phyloP scores from a whole-genome alignment of 2,329 filamentous ascomycete species.

The Rugonectria rugulosa region DNA sequence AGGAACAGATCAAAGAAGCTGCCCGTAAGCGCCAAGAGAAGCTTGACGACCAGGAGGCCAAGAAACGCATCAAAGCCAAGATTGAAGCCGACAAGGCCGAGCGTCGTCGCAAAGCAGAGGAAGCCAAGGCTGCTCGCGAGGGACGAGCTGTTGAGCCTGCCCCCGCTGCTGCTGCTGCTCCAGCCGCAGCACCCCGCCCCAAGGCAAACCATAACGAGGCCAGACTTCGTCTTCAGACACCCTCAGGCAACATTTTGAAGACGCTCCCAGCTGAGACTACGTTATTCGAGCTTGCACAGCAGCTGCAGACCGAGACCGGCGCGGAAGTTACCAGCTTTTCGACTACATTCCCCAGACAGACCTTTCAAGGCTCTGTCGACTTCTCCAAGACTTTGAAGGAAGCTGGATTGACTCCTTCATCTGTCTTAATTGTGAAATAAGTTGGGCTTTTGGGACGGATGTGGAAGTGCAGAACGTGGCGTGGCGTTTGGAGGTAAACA shows the following conservation, averaged over 20 bases:
- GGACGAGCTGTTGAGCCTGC: slow-evolving; percentile 64
- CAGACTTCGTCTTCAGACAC: slow-evolving; percentile 81
- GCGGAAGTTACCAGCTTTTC: slow-evolving; percentile 77
- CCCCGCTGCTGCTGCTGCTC: slow-evolving; percentile 55
- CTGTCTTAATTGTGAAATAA: slow-evolving; percentile 80
- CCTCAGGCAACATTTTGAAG: slow-evolving; percentile 79
- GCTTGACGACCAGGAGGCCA: slow-evolving; percentile 81
- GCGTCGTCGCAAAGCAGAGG: slow-evolving; percentile 82
- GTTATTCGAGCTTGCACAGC: slow-evolving; percentile 87
- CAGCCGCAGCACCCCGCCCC: slow-evolving; percentile 63
- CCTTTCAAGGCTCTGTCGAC: slow-evolving; percentile 72
- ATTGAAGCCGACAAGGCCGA: slow-evolving; percentile 96
- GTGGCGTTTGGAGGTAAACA: slow-evolving; percentile 3
- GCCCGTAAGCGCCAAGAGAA: slow-evolving; percentile 89
- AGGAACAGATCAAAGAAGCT: slow-evolving; percentile 92
- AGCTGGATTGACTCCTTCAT: slow-evolving; percentile 87
- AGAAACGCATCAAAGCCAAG: slow-evolving; percentile 88
- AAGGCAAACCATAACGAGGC: slow-evolving; percentile 80
- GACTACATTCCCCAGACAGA: slow-evolving; percentile 87
- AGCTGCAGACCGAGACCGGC: slow-evolving; percentile 75
- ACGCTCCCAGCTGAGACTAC: slow-evolving; percentile 89
- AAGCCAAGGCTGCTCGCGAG: slow-evolving; percentile 84
- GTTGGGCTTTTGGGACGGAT: neutral
- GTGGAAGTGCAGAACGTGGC: slow-evolving; percentile 32
- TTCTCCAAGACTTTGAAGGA: slow-evolving; percentile 94